Evolutionary conservation across 176 grass and related monocot species (phyloP), one percentile per base, ranked within the genome.

Genomic region (Melocanna baccifera): DNA sequence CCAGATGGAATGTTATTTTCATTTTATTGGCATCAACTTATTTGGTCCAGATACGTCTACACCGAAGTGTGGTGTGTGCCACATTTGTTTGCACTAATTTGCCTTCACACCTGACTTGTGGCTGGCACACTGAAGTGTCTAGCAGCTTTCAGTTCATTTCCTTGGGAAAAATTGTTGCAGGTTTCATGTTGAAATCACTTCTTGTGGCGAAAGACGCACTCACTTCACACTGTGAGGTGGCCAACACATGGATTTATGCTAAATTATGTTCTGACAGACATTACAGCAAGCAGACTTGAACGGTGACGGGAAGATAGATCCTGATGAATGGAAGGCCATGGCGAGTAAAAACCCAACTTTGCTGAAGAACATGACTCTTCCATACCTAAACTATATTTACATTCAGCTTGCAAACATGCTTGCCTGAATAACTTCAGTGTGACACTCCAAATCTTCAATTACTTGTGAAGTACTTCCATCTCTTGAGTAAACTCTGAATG

Each of bases 281-380:
- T 97, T 97, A 83, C 40, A 65, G 61, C 87, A 93, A 85, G 94
- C 91, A 34, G 89, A 97, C 81, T 43, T 66, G 34, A 91, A 97
- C 12, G 40, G 29, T 2, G 94, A 97, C 9, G 94, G 91, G 30
- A 97, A 52, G 70, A 97, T 97, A n/a, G 94, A 97, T 22, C 81
- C 52, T 25, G 78, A 90, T 3, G 94, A 97, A 84, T 93, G 91
- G 94, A 91, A 91, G 39, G 58, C 29, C 5, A 86, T 97, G 1
- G 89, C 73, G 1, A 84, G 78, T 45, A 58, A 88, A 70, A 86
- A 93, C 34, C 94, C 91, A 0, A 52, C 78, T 73, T 87, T 97
- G 74, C 71, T 97, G 28, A 93, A 87, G 89, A 97, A 97, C 48
- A 93, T 97, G 87, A 93, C 78, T 67, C 83, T 97, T 36, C 94